Evolutionary conservation across 768 basidiomycete genomes (phyloP).

Genomic region (Russula griseocarnosa): DNA sequence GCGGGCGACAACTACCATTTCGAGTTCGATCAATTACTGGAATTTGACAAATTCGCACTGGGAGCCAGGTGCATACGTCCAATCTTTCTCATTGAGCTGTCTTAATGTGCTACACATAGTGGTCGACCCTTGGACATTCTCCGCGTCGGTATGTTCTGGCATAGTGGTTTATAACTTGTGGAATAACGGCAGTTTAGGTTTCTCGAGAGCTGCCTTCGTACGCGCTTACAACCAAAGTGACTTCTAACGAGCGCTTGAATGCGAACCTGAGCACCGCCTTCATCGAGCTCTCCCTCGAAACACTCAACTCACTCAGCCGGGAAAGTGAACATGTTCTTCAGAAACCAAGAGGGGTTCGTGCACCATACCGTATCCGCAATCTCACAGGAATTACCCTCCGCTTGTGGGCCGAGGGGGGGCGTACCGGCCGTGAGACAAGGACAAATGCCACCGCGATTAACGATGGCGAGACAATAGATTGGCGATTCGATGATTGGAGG

Average conservation of each 20-base stretch:
- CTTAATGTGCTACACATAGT: conserved; percentile 43
- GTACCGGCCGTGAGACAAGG: conserved; percentile 45
- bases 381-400: conserved; percentile 82
- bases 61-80: conserved; percentile 70
- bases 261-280: conserved; percentile 89
- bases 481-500: conserved; percentile 97
- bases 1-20: conserved; percentile 76
- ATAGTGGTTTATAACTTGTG: background rate
- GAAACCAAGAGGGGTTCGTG: conserved; percentile 80
- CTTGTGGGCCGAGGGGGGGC: conserved; percentile 80
- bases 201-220: conserved; percentile 47
- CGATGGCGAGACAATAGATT: conserved; percentile 77
- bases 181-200: conserved; percentile 41
- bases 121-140: conserved; percentile 94
- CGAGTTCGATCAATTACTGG: conserved; percentile 89
- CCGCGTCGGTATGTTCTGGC: conserved; percentile 50
- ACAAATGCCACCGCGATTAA: conserved; percentile 55
- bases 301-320: conserved; percentile 65
- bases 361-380: conserved; percentile 91
- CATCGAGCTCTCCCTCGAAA: conserved; percentile 76
- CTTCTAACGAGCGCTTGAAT: conserved; percentile 81
- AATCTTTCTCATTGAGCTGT: background rate
- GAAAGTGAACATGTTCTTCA: conserved; percentile 69
- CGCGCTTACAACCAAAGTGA: conserved; percentile 56
- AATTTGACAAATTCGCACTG: conserved; percentile 97